Conservation (phyloP, 352 stramenopile species). For the Pythium oligandrum region DNA sequence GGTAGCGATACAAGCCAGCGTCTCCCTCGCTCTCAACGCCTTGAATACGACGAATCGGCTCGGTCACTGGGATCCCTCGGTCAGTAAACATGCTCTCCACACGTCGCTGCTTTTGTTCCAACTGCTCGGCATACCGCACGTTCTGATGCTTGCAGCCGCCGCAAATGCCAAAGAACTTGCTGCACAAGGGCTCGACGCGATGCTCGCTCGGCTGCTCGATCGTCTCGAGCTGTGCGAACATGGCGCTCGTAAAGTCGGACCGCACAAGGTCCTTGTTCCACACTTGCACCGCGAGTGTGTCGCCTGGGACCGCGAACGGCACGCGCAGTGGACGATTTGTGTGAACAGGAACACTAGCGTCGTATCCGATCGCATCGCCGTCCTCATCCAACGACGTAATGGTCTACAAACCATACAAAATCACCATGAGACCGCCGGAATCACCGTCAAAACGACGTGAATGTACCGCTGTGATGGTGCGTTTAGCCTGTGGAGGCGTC, state of each 20-base stretch:
- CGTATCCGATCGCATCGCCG: slow-evolving; percentile 38
- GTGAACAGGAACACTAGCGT: too few relatives aligned
- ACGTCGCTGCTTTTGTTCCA: slow-evolving; percentile 57
- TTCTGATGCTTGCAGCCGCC: slow-evolving; percentile 74
- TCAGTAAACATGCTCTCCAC: slow-evolving; percentile 33
- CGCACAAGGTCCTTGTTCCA: slow-evolving; percentile 44
- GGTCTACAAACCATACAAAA: slow-evolving; percentile 15
- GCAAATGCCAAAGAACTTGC: slow-evolving; percentile 59
- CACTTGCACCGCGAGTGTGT: slow-evolving; percentile 38
- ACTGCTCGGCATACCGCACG: slow-evolving; percentile 46
- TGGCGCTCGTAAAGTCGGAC: background rate
- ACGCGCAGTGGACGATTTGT: slow-evolving; percentile 20
- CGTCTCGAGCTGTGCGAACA: slow-evolving; percentile 34
- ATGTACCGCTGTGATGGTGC: too few relatives aligned
- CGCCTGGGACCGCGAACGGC: slow-evolving; percentile 50
- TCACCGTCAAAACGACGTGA: too few relatives aligned
- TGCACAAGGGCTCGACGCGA: slow-evolving; percentile 32
- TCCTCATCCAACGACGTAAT: slow-evolving; percentile 34
- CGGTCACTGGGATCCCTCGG: slow-evolving; percentile 1
- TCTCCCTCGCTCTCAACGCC: slow-evolving; percentile 16
- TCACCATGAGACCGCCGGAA: too few relatives aligned
- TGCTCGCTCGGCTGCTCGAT: slow-evolving; percentile 26
- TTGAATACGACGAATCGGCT: slow-evolving; percentile 34
- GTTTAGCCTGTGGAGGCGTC: too few relatives aligned
- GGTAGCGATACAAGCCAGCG: slow-evolving; percentile 37